These are phyloP conservation scores for Phyllachora maydis DNA, from an alignment of 2,329 filamentous ascomycete genomes.

Conservation along the genomic window DNA sequence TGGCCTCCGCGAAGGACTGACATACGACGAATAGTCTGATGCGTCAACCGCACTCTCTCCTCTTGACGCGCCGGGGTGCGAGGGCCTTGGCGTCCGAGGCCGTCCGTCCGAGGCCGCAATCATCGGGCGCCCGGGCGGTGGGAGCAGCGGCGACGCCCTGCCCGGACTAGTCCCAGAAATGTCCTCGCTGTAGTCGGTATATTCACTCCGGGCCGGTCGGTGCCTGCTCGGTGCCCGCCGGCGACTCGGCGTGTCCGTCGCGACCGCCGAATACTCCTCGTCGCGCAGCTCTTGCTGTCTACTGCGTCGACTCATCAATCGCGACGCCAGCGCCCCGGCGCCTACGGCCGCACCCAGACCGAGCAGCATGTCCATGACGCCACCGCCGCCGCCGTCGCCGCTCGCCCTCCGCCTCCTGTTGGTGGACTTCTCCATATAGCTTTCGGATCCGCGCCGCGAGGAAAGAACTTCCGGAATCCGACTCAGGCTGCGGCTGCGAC, in stretches of 20 bases:
- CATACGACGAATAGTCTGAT: constrained; percentile 38
- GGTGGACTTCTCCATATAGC: constrained; percentile 41
- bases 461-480: constrained; percentile 26
- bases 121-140: constrained; percentile 22
- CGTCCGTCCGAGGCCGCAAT: constrained; percentile 16
- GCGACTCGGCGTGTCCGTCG: constrained; percentile 37
- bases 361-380: constrained; percentile 39
- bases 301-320: constrained; percentile 31
- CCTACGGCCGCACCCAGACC: constrained; percentile 40
- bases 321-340: constrained; percentile 38
- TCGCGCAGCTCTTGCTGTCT: constrained; percentile 18
- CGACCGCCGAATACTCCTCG: constrained; percentile 42
- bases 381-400: constrained; percentile 21
- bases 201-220: too few species aligned
- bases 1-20: constrained; percentile 39
- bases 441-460: constrained; percentile 30
- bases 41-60: constrained; percentile 24
- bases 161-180: too few species aligned
- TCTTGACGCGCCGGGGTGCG: constrained; percentile 20
- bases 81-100: constrained; percentile 24
- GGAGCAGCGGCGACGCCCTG: constrained; percentile 20
- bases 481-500: constrained; percentile 14
- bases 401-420: too few species aligned
- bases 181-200: too few species aligned
- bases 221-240: too few species aligned